These are phyloP conservation scores for Houttuynia cordata DNA, from an alignment of 164 flowering plant species.

Conservation along the genomic window DNA sequence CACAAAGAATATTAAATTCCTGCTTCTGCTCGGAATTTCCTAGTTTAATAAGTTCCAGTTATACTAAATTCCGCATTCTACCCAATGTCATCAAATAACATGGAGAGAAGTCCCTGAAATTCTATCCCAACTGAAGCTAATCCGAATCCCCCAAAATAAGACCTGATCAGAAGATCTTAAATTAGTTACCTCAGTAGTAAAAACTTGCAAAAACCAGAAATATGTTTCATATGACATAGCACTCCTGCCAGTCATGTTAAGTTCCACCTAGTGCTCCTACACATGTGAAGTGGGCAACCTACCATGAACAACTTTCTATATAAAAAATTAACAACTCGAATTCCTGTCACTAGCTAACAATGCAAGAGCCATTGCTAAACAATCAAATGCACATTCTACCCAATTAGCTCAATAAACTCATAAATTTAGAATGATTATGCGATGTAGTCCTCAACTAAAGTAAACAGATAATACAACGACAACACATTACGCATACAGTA, in stretches of 20 bases:
- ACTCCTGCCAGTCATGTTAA: constrained; percentile 38
- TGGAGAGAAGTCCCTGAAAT: too few relatives aligned
- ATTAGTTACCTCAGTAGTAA: constrained; percentile 53
- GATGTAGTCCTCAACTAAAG: not conserved
- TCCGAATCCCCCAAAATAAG: constrained; percentile 11
- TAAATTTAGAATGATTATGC: not conserved
- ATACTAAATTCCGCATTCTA: too few relatives aligned
- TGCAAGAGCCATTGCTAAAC: not conserved
- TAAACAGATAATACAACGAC: not conserved
- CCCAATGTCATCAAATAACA: too few relatives aligned
- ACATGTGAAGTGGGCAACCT: constrained; percentile 30
- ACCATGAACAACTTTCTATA: constrained; percentile 7
- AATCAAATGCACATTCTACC: not conserved
- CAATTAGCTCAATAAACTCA: not conserved
- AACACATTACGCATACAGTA: not conserved
- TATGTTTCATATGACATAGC: constrained; percentile 36
- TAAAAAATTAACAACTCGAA: not conserved
- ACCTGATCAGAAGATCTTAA: constrained; percentile 25
- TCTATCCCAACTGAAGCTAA: too few relatives aligned
- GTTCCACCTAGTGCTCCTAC: constrained; percentile 29
- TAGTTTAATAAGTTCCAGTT: too few relatives aligned
- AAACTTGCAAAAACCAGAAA: constrained; percentile 49
- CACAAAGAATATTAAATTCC: too few relatives aligned
- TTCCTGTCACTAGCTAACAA: not conserved
- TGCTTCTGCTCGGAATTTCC: too few relatives aligned